Percentiles rank a stretch among this genome's conserved stretches.
These are phyloP conservation scores for Xylaria sp. DNA, from an alignment of 2,329 filamentous ascomycete species.

Conservation along the genomic window DNA sequence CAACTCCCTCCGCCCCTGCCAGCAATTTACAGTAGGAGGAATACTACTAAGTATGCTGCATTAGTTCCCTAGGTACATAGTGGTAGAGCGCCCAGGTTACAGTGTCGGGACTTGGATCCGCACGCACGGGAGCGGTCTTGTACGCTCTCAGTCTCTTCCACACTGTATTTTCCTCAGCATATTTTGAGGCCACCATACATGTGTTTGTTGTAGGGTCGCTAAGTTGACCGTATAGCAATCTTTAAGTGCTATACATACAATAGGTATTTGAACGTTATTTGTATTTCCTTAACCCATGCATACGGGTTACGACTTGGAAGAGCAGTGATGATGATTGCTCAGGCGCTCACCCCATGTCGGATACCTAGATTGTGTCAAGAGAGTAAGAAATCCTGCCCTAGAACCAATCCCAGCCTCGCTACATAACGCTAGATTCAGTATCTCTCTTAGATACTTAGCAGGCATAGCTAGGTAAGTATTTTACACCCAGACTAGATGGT, in stretches of 20 bases:
- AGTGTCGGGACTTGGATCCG: constrained; percentile 22
- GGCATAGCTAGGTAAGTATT: too few species aligned
- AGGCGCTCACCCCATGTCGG: constrained; percentile 8
- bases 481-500: too few species aligned
- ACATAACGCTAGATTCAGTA: neutral
- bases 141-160: neutral
- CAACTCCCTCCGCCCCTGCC: too few species aligned
- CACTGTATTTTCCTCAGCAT: constrained; percentile 17
- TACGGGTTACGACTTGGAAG: neutral
- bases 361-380: constrained; percentile 21
- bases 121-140: constrained; percentile 13
- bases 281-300: constrained; percentile 11
- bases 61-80: too few species aligned
- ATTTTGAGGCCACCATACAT: neutral
- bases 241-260: neutral
- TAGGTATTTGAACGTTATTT: too few species aligned
- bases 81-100: constrained; percentile 12
- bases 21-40: too few species aligned
- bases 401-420: constrained; percentile 25
- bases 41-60: too few species aligned
- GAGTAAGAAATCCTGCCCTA: constrained; percentile 26
- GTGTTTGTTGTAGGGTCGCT: neutral
- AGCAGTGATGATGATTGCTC: neutral
- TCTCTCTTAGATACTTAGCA: neutral
- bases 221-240: too few species aligned